phyloP scores from a whole-genome alignment of 1,284 basidiomycete species.

The Cutaneotrichosporon dermatis region DNA sequence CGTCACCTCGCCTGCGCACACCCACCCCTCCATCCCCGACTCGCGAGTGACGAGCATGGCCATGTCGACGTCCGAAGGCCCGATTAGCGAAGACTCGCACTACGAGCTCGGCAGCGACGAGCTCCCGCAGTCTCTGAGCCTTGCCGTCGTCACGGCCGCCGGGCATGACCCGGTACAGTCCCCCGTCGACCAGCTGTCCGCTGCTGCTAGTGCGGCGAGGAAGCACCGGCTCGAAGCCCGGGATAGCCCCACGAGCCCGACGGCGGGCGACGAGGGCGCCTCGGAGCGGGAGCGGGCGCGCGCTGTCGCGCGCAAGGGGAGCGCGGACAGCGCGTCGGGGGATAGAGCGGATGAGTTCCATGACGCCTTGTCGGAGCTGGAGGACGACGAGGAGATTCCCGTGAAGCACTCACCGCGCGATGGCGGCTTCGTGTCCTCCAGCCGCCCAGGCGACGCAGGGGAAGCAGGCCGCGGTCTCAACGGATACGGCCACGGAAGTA shows the following conservation, averaged over 20 bases:
- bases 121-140: conserved; percentile 1
- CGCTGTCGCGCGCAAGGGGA: not conserved
- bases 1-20: not conserved
- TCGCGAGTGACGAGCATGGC: conserved; percentile 3
- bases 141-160: not conserved
- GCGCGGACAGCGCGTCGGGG: too few relatives aligned
- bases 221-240: conserved; percentile 1
- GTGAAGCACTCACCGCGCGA: not conserved
- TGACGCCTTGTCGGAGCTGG: conserved; percentile 1
- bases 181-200: conserved; percentile 11
- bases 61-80: not conserved
- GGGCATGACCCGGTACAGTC: not conserved
- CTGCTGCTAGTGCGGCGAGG: conserved; percentile 8
- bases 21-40: not conserved
- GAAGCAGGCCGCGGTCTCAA: too few relatives aligned
- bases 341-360: conserved; percentile 2
- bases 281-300: not conserved
- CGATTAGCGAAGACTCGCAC: conserved; percentile 6
- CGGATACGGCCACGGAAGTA: too few relatives aligned
- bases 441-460: too few relatives aligned
- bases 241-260: not conserved
- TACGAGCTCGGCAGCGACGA: conserved; percentile 3
- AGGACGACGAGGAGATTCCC: not conserved
- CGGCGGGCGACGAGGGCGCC: not conserved
- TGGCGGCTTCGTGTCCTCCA: too few relatives aligned